phyloP scores from a whole-genome alignment of 257 asterid genomes.

The Przewalskia tangutica region DNA sequence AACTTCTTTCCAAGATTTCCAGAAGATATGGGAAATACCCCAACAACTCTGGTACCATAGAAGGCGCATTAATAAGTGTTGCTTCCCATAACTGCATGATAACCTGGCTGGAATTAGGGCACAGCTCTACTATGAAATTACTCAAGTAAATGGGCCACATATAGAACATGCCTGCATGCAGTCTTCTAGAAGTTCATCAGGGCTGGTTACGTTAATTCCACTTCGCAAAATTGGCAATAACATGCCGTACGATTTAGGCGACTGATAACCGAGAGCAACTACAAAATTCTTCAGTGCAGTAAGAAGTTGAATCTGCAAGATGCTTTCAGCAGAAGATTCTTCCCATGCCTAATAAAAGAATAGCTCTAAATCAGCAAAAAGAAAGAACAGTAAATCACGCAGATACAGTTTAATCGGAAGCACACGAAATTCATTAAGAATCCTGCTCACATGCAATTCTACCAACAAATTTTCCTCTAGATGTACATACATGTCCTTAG shows the following conservation, averaged over 20 bases:
- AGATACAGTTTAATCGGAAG: not conserved
- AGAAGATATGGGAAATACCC: slow-evolving; percentile 78
- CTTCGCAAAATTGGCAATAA: slow-evolving; percentile 75
- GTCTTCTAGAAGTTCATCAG: slow-evolving; percentile 95
- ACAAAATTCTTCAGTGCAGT: slow-evolving; percentile 82
- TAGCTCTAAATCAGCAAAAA: slow-evolving; percentile 10
- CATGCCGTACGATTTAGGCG: slow-evolving; percentile 68
- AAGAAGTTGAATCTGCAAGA: slow-evolving; percentile 98
- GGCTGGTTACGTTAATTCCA: slow-evolving; percentile 57
- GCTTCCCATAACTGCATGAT: slow-evolving; percentile 90
- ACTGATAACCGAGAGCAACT: slow-evolving; percentile 79
- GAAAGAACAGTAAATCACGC: not conserved
- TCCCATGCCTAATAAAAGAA: slow-evolving; percentile 70
- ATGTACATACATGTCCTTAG: not conserved
- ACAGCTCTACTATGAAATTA: not conserved
- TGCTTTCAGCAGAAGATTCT: slow-evolving; percentile 91
- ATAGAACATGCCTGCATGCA: slow-evolving; percentile 66
- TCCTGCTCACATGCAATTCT: not conserved
- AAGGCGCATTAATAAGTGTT: slow-evolving; percentile 79
- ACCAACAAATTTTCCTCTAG: not conserved
- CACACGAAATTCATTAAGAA: not conserved
- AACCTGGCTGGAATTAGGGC: not conserved
- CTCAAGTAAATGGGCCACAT: not conserved
- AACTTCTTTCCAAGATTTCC: slow-evolving; percentile 79
- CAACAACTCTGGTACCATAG: slow-evolving; percentile 73